These are phyloP conservation scores for Cladophialophora immunda DNA, from an alignment of 2,329 filamentous ascomycete genomes.

Conservation along the genomic window DNA sequence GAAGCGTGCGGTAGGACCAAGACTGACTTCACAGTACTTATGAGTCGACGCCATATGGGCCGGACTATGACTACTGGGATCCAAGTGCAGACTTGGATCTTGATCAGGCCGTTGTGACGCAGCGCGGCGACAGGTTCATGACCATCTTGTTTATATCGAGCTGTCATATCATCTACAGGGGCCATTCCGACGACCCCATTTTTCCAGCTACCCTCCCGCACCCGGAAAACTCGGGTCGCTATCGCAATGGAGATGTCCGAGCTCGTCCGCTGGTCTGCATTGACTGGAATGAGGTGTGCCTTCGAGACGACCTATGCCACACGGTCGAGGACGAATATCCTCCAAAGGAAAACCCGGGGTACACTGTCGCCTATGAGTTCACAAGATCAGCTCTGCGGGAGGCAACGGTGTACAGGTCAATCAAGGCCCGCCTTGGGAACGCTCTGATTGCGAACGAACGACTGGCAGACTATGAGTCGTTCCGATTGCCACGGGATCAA, in stretches of 20 bases:
- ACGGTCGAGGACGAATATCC: slow-evolving; percentile 1
- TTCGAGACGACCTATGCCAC: neutral
- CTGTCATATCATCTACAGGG: slow-evolving; percentile 25
- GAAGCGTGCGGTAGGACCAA: slow-evolving; percentile 2
- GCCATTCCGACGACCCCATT: slow-evolving; percentile 17
- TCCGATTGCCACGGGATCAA: slow-evolving; percentile 1
- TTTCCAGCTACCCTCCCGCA: slow-evolving; percentile 4
- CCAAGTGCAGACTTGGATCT: neutral
- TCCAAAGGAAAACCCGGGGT: neutral
- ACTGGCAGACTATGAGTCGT: slow-evolving; percentile 4
- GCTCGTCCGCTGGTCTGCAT: slow-evolving; percentile 23
- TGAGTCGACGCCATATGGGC: too few relatives aligned
- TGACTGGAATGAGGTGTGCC: slow-evolving; percentile 24
- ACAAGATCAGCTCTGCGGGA: slow-evolving; percentile 10
- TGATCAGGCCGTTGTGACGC: too few relatives aligned
- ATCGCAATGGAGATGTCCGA: neutral
- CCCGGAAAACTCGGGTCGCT: neutral
- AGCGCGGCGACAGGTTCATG: too few relatives aligned
- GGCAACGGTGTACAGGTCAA: slow-evolving; percentile 5
- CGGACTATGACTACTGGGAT: slow-evolving; percentile 11
- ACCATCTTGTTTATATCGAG: slow-evolving; percentile 22
- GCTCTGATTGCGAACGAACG: slow-evolving; percentile 11
- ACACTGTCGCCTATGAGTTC: slow-evolving; percentile 19
- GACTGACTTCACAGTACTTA: too few relatives aligned
- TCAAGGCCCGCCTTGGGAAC: slow-evolving; percentile 8